Evolutionary conservation across 495 filamentous ascomycete species (phyloP).

Genomic region (Penicillium goetzii): DNA sequence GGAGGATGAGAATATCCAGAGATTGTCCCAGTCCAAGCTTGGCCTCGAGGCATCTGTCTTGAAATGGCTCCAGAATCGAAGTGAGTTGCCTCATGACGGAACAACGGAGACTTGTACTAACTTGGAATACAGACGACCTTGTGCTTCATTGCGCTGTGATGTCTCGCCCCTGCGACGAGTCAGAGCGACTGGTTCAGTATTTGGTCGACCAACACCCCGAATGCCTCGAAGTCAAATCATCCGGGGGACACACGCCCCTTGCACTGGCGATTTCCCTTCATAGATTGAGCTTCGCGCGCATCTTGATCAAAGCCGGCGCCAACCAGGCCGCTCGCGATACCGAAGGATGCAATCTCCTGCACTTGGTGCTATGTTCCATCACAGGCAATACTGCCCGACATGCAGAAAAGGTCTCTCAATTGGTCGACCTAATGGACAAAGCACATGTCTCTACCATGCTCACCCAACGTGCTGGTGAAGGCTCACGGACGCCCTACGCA

Average conservation of each 20-base stretch:
- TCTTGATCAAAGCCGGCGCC: slow-evolving; percentile 65
- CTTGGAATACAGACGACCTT: slow-evolving; percentile 53
- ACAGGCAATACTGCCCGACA: slow-evolving; percentile 13
- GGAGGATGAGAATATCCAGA: slow-evolving; percentile 58
- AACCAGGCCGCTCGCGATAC: slow-evolving; percentile 61
- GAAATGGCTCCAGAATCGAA: slow-evolving; percentile 62
- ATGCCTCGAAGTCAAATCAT: slow-evolving; percentile 60
- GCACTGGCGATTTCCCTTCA: slow-evolving; percentile 57
- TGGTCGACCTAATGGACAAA: slow-evolving; percentile 59
- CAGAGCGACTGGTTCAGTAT: slow-evolving; percentile 61
- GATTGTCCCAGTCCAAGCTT: slow-evolving; percentile 53
- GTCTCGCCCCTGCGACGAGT: slow-evolving; percentile 40
- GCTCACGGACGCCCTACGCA: slow-evolving; percentile 55
- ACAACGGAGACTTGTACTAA: slow-evolving; percentile 2
- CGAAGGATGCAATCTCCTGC: slow-evolving; percentile 61
- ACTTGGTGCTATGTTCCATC: slow-evolving; percentile 48
- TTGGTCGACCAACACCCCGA: slow-evolving; percentile 60
- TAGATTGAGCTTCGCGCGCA: slow-evolving; percentile 55
- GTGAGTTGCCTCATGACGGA: slow-evolving; percentile 29
- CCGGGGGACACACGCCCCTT: slow-evolving; percentile 62
- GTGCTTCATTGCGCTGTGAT: slow-evolving; percentile 69
- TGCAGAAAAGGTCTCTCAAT: slow-evolving; percentile 34
- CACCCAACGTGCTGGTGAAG: slow-evolving; percentile 46
- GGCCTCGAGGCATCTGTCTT: slow-evolving; percentile 63
- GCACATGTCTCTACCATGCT: slow-evolving; percentile 50